phyloP scores from a whole-genome alignment of 805 yeast genomes.

The Cyberlindnera japonica region DNA sequence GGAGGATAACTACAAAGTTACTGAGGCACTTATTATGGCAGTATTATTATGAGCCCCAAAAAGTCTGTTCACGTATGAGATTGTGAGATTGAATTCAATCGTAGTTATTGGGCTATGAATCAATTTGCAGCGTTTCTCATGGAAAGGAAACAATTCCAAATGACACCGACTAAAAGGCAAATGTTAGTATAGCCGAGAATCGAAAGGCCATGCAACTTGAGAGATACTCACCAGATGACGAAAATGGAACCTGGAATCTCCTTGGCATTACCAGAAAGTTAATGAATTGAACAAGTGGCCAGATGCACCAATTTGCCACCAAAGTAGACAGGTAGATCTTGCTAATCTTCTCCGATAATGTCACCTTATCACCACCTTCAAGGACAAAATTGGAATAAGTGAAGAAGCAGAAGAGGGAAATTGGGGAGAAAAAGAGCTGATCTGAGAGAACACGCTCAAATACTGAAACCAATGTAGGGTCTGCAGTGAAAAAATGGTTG shows the following conservation, averaged over 20 bases:
- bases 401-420: constrained; percentile 76
- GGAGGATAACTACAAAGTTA: no score
- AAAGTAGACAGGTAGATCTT: constrained; percentile 65
- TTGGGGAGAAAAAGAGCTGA: constrained; percentile 85
- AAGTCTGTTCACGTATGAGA: no score
- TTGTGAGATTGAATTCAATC: no score
- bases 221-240: constrained; percentile 60
- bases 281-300: constrained; percentile 80
- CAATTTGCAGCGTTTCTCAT: constrained; percentile 59
- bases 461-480: constrained; percentile 81
- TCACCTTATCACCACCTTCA: constrained; percentile 67
- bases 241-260: constrained; percentile 83
- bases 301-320: constrained; percentile 64
- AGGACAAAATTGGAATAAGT: constrained; percentile 78
- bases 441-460: constrained; percentile 85
- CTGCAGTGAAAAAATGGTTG: constrained; percentile 71
- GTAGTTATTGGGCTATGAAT: no score
- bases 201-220: neutral
- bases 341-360: constrained; percentile 59
- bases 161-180: constrained; percentile 54
- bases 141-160: constrained; percentile 93
- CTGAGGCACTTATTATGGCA: no score
- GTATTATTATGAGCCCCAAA: no score
- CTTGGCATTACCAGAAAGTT: constrained; percentile 70
- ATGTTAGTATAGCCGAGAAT: constrained; percentile 14